phyloP scores from a whole-genome alignment of 1,284 basidiomycete genomes.

The Rhodotorula sp. region DNA sequence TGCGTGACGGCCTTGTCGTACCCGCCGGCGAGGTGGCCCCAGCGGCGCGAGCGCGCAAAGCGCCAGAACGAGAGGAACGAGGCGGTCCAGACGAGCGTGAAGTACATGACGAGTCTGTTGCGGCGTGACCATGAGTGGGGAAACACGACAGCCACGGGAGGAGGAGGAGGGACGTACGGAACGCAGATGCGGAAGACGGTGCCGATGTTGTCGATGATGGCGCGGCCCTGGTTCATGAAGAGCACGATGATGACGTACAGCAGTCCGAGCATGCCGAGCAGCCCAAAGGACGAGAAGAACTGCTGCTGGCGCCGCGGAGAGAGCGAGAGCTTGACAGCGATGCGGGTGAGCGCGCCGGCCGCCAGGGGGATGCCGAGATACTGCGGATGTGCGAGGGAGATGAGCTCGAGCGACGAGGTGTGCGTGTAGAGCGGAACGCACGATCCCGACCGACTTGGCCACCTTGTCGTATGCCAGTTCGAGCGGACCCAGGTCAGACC shows the following conservation, averaged over 20 bases:
- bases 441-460: conserved; percentile 54
- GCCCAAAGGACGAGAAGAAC: conserved; percentile 62
- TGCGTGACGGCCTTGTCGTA: conserved; percentile 64
- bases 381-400: neutral
- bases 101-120: conserved; percentile 58
- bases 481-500: conserved; percentile 50
- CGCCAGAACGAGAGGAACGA: conserved; percentile 64
- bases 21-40: conserved; percentile 52
- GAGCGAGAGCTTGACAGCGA: conserved; percentile 52
- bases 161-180: conserved; percentile 62
- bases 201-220: conserved; percentile 67
- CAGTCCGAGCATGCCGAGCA: conserved; percentile 57
- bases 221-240: conserved; percentile 65
- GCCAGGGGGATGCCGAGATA: conserved; percentile 62
- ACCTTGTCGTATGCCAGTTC: conserved; percentile 66
- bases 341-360: conserved; percentile 69
- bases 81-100: conserved; percentile 71
- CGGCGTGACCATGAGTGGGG: neutral
- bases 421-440: conserved; percentile 27
- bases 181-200: conserved; percentile 75
- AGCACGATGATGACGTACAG: conserved; percentile 70
- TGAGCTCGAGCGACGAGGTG: neutral
- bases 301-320: conserved; percentile 51
- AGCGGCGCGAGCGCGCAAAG: conserved; percentile 49
- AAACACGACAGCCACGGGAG: too few relatives aligned